A percentile compares a stretch with the other conserved stretches of the same genome.
These are phyloP conservation scores for Pseudodiploospora longispora DNA, from an alignment of 2,329 filamentous ascomycete species.

Conservation along the genomic window DNA sequence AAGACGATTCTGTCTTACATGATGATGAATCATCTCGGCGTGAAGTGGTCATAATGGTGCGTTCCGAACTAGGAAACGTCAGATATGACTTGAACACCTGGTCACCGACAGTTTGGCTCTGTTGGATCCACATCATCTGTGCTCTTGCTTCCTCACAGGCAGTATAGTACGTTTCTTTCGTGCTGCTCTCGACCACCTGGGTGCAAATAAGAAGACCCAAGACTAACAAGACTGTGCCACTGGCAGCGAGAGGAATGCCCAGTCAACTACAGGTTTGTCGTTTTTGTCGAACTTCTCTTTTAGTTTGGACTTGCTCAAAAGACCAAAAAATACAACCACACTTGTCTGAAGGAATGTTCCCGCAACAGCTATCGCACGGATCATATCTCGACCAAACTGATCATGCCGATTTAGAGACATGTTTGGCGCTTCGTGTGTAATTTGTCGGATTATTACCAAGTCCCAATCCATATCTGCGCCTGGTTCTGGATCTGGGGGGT, in stretches of 20 bases:
- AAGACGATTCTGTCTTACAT: too few species aligned
- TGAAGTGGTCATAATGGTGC: neutral
- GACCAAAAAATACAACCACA: neutral
- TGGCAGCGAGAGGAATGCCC: slow-evolving; percentile 18
- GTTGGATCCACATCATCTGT: slow-evolving; percentile 22
- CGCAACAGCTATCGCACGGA: neutral
- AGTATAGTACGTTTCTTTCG: slow-evolving; percentile 15
- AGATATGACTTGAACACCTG: slow-evolving; percentile 1
- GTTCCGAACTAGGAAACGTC: neutral
- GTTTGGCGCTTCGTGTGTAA: neutral
- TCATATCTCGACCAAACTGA: neutral
- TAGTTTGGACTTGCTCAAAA: slow-evolving; percentile 1
- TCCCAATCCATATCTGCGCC: too few species aligned
- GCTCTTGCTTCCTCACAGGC: neutral
- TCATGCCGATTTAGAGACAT: slow-evolving; percentile 2
- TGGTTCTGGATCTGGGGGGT: too few species aligned
- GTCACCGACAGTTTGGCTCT: neutral
- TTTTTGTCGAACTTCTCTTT: neutral
- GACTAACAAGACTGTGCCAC: slow-evolving; percentile 19
- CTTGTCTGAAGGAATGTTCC: neutral
- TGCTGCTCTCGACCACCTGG: slow-evolving; percentile 23
- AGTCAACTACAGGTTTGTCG: slow-evolving; percentile 2
- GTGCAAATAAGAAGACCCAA: slow-evolving; percentile 21
- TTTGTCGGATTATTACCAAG: too few species aligned
- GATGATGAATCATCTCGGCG: neutral